phyloP scores from a whole-genome alignment of 2,329 filamentous ascomycete genomes.

The Orbilia ellipsospora region DNA sequence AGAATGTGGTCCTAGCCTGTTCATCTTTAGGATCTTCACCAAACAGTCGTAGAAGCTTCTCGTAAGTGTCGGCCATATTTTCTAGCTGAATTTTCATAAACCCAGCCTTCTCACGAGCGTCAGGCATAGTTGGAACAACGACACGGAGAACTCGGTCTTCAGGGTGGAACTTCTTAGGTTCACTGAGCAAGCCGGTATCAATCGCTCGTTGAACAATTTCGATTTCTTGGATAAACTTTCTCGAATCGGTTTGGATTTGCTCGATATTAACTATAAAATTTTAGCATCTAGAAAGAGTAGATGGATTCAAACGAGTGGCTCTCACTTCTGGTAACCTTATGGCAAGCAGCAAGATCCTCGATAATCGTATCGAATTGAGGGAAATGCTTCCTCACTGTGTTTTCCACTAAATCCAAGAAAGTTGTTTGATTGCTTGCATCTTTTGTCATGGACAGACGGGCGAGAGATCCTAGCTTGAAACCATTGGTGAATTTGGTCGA shows the following conservation, averaged over 20 bases:
- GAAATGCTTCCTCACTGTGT: slow-evolving; percentile 95
- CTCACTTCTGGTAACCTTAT: slow-evolving; percentile 54
- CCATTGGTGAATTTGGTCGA: slow-evolving; percentile 97
- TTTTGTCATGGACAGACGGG: slow-evolving; percentile 95
- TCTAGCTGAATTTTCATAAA: slow-evolving; percentile 94
- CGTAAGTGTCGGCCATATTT: slow-evolving; percentile 89
- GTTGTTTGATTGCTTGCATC: slow-evolving; percentile 99
- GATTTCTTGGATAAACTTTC: slow-evolving; percentile 92
- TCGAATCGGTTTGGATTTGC: slow-evolving; percentile 85
- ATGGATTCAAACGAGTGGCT: not conserved
- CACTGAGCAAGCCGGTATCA: slow-evolving; percentile 91
- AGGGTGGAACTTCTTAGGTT: slow-evolving; percentile 97
- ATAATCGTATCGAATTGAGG: slow-evolving; percentile 92
- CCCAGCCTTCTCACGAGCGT: slow-evolving; percentile 92
- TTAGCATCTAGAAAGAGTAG: not conserved
- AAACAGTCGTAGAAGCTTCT: slow-evolving; percentile 96
- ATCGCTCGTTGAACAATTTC: slow-evolving; percentile 91
- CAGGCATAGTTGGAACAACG: slow-evolving; percentile 94
- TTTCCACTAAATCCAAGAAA: slow-evolving; percentile 93
- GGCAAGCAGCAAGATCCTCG: slow-evolving; percentile 74
- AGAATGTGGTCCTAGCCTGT: slow-evolving; percentile 93
- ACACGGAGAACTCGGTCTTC: slow-evolving; percentile 93
- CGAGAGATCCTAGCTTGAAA: slow-evolving; percentile 96
- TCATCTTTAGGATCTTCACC: slow-evolving; percentile 94
- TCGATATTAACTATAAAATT: slow-evolving; percentile 78